phyloP scores from a whole-genome alignment of 2,329 filamentous ascomycete species.

The Davidsoniella neocaledoniae region DNA sequence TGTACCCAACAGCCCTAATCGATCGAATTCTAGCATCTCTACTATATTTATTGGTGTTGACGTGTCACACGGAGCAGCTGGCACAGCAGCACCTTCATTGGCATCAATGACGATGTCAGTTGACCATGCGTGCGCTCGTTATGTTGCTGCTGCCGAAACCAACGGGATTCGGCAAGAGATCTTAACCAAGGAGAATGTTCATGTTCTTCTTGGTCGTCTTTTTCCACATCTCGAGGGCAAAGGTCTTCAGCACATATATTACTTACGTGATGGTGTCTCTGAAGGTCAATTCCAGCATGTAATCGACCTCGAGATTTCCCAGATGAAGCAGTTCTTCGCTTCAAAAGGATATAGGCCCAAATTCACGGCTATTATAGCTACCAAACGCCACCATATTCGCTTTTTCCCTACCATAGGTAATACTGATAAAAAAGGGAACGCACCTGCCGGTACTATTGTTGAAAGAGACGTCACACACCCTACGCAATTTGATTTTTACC shows the following conservation, averaged over 20 bases:
- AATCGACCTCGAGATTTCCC: constrained; percentile 56
- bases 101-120: constrained; percentile 75
- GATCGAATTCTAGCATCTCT: not conserved
- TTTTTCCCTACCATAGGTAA: constrained; percentile 55
- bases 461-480: constrained; percentile 84
- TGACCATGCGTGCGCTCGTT: constrained; percentile 55
- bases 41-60: constrained; percentile 85
- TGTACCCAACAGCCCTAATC: constrained; percentile 20
- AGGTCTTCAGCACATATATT: constrained; percentile 40
- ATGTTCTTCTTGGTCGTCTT: constrained; percentile 47
- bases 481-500: constrained; percentile 74
- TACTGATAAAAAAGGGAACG: constrained; percentile 62
- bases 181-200: constrained; percentile 49
- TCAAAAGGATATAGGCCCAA: constrained; percentile 33
- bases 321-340: constrained; percentile 47
- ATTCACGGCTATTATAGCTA: constrained; percentile 74
- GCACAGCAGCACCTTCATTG: constrained; percentile 51
- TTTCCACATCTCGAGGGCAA: constrained; percentile 20
- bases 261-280: constrained; percentile 83
- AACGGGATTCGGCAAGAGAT: constrained; percentile 76
- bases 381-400: constrained; percentile 86
- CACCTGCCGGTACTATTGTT: constrained; percentile 71
- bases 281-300: constrained; percentile 75
- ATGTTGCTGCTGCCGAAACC: constrained; percentile 62
- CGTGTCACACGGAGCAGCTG: constrained; percentile 68